Evolutionary conservation across 768 basidiomycete genomes (phyloP), one percentile per base, ranked within the genome.

Genomic region (Leccinum longicurvipes): DNA sequence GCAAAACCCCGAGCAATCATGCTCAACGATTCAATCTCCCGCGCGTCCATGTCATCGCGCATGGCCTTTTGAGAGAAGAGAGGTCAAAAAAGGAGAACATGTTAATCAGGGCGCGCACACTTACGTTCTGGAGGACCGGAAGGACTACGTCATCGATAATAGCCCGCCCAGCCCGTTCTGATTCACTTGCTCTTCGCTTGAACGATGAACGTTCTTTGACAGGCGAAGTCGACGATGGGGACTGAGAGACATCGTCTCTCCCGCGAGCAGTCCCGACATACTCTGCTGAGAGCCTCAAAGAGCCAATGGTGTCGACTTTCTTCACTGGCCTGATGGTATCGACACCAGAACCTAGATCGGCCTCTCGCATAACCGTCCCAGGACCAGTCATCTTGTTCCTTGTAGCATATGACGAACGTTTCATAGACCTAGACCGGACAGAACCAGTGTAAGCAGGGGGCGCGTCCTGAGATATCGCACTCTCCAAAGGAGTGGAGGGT

Each of bases 271-370:
- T 90, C 10, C 92, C 93, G 27, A 93, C 85, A 66, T 83, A 94
- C 63, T 91, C 93, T 10, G 84, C 80, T 1, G 92, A 93, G 19
- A 90, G 70, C 58, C 86, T 77, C 14, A 93, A 73, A 5, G 92
- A 93, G 4, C 87, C 84, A 11, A 79, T 77, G 5, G 87, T 80
- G 68, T 97, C 93, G 28, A 96, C 86, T 65, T 91, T 92, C 80
- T 95, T 96, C 58, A 96, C 85, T 0, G 95, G 94, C 51, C 93
- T 82, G 64, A 98, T 92, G 1, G 95, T 98, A 64, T 91, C 91
- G 45, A 90, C 78, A 36, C 93, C 93, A 51, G 79, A 89, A 17
- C 92, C 93, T n/a, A 95, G 67, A 71, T 95, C 93, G 11, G 86
- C 91, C 63, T 86, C 86, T 42, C 81, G 81, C 63, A 94, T 74